These are phyloP conservation scores for Lupinus albus DNA, from an alignment of 306 rosid species.

Conservation along the genomic window DNA sequence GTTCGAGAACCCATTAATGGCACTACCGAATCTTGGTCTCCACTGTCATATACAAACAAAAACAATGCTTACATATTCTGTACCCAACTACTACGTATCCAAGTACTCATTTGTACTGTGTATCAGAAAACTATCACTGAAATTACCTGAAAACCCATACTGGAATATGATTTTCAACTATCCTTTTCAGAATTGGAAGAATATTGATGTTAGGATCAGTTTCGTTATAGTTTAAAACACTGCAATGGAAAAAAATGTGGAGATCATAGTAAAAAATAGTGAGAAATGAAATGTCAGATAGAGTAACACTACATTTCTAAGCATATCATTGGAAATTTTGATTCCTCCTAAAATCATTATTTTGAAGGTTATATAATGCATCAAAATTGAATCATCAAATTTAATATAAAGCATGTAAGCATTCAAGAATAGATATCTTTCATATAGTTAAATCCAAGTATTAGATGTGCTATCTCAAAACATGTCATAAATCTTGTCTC, in stretches of 20 bases:
- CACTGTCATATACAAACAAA: too few species aligned
- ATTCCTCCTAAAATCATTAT: too few species aligned
- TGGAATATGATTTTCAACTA: conserved; percentile 67
- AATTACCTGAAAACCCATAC: conserved; percentile 91
- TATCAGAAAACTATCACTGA: too few species aligned
- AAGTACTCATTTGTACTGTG: too few species aligned
- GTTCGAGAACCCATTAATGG: conserved; percentile 83
- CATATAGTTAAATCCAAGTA: neutral
- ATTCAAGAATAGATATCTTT: neutral
- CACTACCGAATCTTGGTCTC: conserved; percentile 88
- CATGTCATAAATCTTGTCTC: too few species aligned
- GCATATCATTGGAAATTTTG: too few species aligned
- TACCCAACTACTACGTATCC: too few species aligned
- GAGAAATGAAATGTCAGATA: neutral
- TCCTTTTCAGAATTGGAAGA: conserved; percentile 75
- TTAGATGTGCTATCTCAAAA: too few species aligned
- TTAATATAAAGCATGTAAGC: too few species aligned
- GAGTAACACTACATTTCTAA: neutral
- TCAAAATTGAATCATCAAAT: too few species aligned
- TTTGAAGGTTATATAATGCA: too few species aligned
- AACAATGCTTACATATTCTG: too few species aligned
- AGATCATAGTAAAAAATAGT: conserved; percentile 5
- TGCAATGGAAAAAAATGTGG: conserved; percentile 39
- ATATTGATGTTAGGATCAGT: conserved; percentile 67
- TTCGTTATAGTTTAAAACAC: conserved; percentile 62